These are phyloP conservation scores for Geoglossum glabrum DNA, from an alignment of 495 filamentous ascomycete genomes.

Conservation along the genomic window DNA sequence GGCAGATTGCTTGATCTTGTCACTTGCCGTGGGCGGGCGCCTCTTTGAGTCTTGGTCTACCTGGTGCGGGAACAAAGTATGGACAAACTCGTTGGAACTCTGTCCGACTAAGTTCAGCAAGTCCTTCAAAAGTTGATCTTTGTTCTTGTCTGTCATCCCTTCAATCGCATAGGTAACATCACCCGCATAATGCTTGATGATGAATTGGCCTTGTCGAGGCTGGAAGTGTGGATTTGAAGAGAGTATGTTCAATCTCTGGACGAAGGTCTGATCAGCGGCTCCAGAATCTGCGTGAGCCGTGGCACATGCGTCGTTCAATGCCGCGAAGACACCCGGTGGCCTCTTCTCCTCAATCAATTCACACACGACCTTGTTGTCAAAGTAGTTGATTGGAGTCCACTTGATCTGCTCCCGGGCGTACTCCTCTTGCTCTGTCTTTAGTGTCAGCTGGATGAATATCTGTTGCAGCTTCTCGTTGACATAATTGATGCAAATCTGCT, in stretches of 20 bases:
- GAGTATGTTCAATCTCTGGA: slow-evolving; percentile 75
- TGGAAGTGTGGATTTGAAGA: slow-evolving; percentile 78
- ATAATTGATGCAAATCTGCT: slow-evolving; percentile 99
- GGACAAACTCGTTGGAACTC: slow-evolving; percentile 70
- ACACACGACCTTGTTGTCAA: slow-evolving; percentile 98
- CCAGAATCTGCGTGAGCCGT: slow-evolving; percentile 88
- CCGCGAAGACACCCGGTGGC: slow-evolving; percentile 86
- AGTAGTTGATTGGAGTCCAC: slow-evolving; percentile 99
- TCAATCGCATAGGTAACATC: slow-evolving; percentile 91
- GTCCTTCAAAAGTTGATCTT: slow-evolving; percentile 91
- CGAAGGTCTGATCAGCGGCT: slow-evolving; percentile 90
- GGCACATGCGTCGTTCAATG: slow-evolving; percentile 91
- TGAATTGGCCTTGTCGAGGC: slow-evolving; percentile 82
- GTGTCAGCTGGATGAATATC: slow-evolving; percentile 95
- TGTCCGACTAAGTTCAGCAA: slow-evolving; percentile 69
- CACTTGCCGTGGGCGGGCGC: slow-evolving; percentile 82
- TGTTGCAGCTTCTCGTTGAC: slow-evolving; percentile 99
- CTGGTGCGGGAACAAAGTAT: slow-evolving; percentile 73
- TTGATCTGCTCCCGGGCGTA: slow-evolving; percentile 91
- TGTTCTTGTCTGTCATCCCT: slow-evolving; percentile 99
- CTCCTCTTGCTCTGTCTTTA: slow-evolving; percentile 96
- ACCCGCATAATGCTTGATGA: slow-evolving; percentile 97
- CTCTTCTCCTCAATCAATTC: slow-evolving; percentile 86
- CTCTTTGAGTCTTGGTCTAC: slow-evolving; percentile 93
- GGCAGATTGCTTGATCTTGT: slow-evolving; percentile 91